Percentiles rank a stretch among this genome's conserved stretches.
Evolutionary conservation across 352 stramenopile species (phyloP).

Genomic region (Phytophthora capsici): DNA sequence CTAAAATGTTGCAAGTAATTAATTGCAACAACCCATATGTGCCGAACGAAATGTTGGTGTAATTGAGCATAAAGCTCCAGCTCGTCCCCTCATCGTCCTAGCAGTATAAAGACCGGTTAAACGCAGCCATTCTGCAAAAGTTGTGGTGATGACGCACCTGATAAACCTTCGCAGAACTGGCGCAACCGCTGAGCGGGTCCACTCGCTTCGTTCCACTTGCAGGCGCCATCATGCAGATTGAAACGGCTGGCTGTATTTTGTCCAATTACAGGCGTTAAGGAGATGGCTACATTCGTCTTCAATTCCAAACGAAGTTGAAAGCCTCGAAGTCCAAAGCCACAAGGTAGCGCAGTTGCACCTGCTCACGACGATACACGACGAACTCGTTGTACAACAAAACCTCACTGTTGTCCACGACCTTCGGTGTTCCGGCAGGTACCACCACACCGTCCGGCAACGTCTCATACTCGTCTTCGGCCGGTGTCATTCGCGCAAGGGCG

Average conservation of each 20-base stretch:
- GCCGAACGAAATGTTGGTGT: conserved; percentile 57
- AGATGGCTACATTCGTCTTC: neutral
- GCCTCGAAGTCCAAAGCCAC: conserved; percentile 36
- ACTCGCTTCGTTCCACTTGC: conserved; percentile 20
- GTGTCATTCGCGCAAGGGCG: conserved; percentile 37
- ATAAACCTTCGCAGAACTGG: conserved; percentile 32
- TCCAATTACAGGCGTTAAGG: conserved; percentile 19
- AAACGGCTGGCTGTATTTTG: conserved; percentile 26
- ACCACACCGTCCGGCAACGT: conserved; percentile 42
- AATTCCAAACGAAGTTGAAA: conserved; percentile 12
- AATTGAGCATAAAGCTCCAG: conserved; percentile 61
- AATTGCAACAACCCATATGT: conserved; percentile 43
- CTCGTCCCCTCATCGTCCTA: conserved; percentile 40
- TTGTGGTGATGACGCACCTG: conserved; percentile 18
- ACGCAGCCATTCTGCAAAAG: neutral
- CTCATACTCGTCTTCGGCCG: conserved; percentile 31
- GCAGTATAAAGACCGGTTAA: conserved; percentile 7
- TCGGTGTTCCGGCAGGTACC: conserved; percentile 40
- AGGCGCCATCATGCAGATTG: conserved; percentile 16
- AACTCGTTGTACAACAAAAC: conserved; percentile 58
- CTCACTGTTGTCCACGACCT: conserved; percentile 16
- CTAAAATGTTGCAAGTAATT: too few species aligned
- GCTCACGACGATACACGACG: conserved; percentile 51
- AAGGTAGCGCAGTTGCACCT: conserved; percentile 52
- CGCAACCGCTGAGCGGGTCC: conserved; percentile 41